Evolutionary conservation across 2,329 filamentous ascomycete species (phyloP), one percentile per base, ranked within the genome.

Genomic region (Blumeria graminis): DNA sequence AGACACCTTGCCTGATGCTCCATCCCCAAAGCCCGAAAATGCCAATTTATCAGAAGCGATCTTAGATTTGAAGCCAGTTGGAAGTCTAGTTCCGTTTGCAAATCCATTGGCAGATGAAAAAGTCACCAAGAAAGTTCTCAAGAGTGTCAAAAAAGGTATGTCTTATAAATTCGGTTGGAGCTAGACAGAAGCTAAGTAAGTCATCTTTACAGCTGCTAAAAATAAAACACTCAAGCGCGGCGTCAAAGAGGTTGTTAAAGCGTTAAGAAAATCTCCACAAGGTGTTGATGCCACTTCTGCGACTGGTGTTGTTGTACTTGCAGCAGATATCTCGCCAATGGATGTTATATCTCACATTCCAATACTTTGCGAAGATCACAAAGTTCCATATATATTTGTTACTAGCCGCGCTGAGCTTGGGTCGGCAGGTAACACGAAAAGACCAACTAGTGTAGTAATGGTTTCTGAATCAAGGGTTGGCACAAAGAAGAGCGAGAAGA

Each of bases 281-380:
- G 77, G 81, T 57, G 77, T 80, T n/a, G 76, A 80, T 59, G 76
- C 78, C 61, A 73, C 78, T 66, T 74, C 77, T 55, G 69, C 76
- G 56, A 81, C 85, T 48, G 77, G 81, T 62, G 77, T 98, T 62
- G 87, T 95, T 65, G 76, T 98, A 69, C 86, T 98, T 63, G 92
- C 92, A 38, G 92, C 86, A 64, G 92, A 98, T 71, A 96, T 98
- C 74, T 94, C 86, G 56, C 92, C 92, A 62, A 90, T 92, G 82
- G 92, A 98, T 71, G 92, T 98, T 69, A 95, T 98, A 73, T 92
- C 86, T 59, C 92, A 98, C 73, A 86, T 98, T 62, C 92, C 92
- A 65, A 86, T 98, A 57, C 82, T 96, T 58, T 96, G 92, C 77
- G 92, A 98, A 74, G 90, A 96, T 72, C 89, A 95, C 76, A 86